Evolutionary conservation across 352 stramenopile species (phyloP).

Genomic region (Globisporangium canariense): DNA sequence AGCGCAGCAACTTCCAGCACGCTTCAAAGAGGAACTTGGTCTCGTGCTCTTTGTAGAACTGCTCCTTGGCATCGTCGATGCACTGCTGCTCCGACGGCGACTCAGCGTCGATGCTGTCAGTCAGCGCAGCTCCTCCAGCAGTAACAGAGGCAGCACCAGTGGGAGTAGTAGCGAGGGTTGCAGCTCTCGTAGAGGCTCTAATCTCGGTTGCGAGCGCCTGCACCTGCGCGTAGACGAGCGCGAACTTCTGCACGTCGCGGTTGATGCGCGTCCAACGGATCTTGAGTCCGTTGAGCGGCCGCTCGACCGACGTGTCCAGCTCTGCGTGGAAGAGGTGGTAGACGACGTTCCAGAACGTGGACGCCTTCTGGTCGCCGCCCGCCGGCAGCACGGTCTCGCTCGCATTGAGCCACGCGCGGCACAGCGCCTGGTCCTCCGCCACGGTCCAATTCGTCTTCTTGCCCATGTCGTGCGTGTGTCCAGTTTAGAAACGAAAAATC

Average conservation of each 20-base stretch:
- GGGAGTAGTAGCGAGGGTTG: not conserved
- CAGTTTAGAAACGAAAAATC: constrained; percentile 42
- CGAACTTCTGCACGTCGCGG: constrained; percentile 73
- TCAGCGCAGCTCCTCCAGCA: not conserved
- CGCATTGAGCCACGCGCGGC: constrained; percentile 62
- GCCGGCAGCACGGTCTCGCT: constrained; percentile 43
- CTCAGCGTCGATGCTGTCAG: constrained; percentile 14
- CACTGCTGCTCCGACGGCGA: constrained; percentile 38
- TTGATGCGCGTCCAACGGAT: constrained; percentile 83
- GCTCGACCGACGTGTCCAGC: constrained; percentile 51
- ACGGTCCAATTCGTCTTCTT: constrained; percentile 81
- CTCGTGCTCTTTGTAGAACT: constrained; percentile 44
- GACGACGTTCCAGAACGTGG: constrained; percentile 67
- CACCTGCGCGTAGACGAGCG: constrained; percentile 38
- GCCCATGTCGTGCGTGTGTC: constrained; percentile 33
- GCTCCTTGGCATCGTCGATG: constrained; percentile 50
- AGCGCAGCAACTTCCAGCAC: constrained; percentile 69
- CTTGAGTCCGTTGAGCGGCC: constrained; percentile 69
- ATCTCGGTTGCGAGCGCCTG: constrained; percentile 19
- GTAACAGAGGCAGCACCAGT: no score
- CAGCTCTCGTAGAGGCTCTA: not conserved
- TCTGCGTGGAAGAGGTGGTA: constrained; percentile 67
- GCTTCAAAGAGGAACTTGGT: constrained; percentile 67
- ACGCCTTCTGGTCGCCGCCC: constrained; percentile 37
- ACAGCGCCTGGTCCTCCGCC: constrained; percentile 63